phyloP scores from a whole-genome alignment of 1,284 basidiomycete genomes.

The Tylopilus orsonianus region DNA sequence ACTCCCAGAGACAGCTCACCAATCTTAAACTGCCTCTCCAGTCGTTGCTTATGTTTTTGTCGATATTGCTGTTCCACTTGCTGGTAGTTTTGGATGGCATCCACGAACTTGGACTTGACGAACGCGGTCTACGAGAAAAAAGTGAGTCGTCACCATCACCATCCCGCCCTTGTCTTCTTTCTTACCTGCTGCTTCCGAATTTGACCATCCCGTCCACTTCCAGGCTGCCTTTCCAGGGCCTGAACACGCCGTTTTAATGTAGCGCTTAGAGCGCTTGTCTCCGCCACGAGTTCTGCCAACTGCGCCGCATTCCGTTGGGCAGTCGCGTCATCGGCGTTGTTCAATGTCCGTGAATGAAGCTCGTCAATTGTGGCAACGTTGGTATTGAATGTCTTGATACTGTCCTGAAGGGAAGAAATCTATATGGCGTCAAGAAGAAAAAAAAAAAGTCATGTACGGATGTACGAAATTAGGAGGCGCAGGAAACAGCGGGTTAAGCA shows the following conservation, averaged over 20 bases:
- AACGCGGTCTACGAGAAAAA: slow-evolving; percentile 55
- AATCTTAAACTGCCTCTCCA: slow-evolving; percentile 97
- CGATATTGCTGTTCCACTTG: slow-evolving; percentile 92
- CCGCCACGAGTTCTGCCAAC: slow-evolving; percentile 72
- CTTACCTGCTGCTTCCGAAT: slow-evolving; percentile 81
- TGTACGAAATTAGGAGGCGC: neutral
- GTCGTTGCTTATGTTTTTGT: slow-evolving; percentile 89
- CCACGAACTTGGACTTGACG: slow-evolving; percentile 80
- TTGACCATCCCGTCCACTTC: slow-evolving; percentile 74
- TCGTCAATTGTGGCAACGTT: slow-evolving; percentile 70
- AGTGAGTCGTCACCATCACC: neutral
- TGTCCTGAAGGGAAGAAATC: slow-evolving; percentile 77
- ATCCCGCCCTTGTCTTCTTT: neutral
- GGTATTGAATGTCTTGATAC: slow-evolving; percentile 65
- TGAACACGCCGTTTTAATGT: slow-evolving; percentile 80
- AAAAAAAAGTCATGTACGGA: neutral
- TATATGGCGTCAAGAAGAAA: slow-evolving; percentile 23
- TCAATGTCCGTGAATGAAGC: slow-evolving; percentile 73
- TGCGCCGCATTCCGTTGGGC: slow-evolving; percentile 62
- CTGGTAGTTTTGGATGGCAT: slow-evolving; percentile 86
- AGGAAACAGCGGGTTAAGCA: neutral
- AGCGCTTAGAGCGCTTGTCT: slow-evolving; percentile 75
- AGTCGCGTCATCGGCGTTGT: slow-evolving; percentile 73
- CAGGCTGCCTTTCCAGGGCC: slow-evolving; percentile 70
- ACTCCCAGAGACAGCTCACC: slow-evolving; percentile 44